Conservation (phyloP, 805 yeast species). For the Metschnikowia koreensis region DNA sequence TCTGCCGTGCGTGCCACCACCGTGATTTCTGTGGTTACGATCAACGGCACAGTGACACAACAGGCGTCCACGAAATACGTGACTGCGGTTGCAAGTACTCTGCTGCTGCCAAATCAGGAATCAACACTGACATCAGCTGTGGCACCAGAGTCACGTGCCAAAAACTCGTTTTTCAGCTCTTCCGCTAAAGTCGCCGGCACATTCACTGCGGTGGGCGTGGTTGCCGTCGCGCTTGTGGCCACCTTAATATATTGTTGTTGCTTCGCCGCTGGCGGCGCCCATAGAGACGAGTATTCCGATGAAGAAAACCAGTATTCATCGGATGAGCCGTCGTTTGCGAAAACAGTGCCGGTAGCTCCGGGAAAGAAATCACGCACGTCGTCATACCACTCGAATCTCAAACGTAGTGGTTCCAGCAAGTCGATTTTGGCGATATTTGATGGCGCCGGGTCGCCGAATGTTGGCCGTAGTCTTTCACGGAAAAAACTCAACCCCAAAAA, state of each 20-base stretch:
- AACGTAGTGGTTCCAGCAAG: constrained; percentile 36
- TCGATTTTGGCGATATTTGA: constrained; percentile 30
- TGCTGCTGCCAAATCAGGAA: constrained; percentile 9
- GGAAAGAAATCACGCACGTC: constrained; percentile 13
- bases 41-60: constrained; percentile 31
- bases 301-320: constrained; percentile 40
- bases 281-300: constrained; percentile 32
- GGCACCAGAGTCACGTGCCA: not conserved
- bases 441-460: constrained; percentile 16
- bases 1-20: constrained; percentile 24
- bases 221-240: constrained; percentile 44
- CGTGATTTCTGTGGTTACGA: constrained; percentile 32
- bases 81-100: constrained; percentile 17
- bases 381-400: constrained; percentile 18
- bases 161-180: constrained; percentile 55
- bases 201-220: constrained; percentile 75
- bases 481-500: constrained; percentile 27
- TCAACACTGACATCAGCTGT: constrained; percentile 1
- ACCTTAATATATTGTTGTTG: constrained; percentile 45
- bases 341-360: constrained; percentile 19
- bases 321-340: constrained; percentile 27
- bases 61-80: constrained; percentile 22
- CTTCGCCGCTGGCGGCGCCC: constrained; percentile 14
- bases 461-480: constrained; percentile 30
- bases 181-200: constrained; percentile 85